These are phyloP conservation scores for Candida ficus DNA, from an alignment of 805 yeast species.

Conservation along the genomic window DNA sequence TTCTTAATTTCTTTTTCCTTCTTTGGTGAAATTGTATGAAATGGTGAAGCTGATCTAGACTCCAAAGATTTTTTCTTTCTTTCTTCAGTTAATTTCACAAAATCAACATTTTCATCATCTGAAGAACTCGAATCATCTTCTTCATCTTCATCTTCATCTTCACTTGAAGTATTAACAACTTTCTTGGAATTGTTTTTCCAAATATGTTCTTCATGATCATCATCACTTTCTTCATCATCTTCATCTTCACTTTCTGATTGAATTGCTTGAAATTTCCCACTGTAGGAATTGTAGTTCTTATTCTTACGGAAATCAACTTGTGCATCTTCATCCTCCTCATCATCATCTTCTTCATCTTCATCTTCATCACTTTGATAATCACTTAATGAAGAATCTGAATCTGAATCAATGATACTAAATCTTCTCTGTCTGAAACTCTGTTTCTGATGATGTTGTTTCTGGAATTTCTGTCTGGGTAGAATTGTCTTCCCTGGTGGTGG, in stretches of 20 bases:
- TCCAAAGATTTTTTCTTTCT: conserved; percentile 53
- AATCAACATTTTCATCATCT: conserved; percentile 66
- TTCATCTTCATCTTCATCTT: conserved; percentile 30
- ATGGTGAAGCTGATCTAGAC: conserved; percentile 30
- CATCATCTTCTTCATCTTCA: conserved; percentile 19
- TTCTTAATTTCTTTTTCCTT: conserved; percentile 2
- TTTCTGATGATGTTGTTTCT: conserved; percentile 7
- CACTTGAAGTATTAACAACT: conserved; percentile 29
- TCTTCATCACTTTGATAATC: conserved; percentile 32
- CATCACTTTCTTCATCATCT: conserved; percentile 19
- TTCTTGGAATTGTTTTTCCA: conserved; percentile 24
- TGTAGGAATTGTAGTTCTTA: conserved; percentile 3
- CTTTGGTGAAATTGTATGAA: conserved; percentile 16
- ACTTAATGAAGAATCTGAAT: conserved; percentile 32
- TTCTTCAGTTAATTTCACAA: conserved; percentile 66
- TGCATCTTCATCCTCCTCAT: too few relatives aligned
- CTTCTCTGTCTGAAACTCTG: conserved; percentile 30
- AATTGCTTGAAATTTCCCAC: conserved; percentile 27
- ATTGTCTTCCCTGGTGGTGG: conserved; percentile 26
- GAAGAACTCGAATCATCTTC: conserved; percentile 43
- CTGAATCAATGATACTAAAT: conserved; percentile 40
- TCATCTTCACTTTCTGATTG: conserved; percentile 30
- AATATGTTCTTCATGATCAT: conserved; percentile 1
- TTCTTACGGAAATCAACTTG: too few relatives aligned
- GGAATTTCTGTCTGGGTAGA: conserved; percentile 18